These are phyloP conservation scores for Chaetomium sp. DNA, from an alignment of 2,329 filamentous ascomycete genomes.

Conservation along the genomic window DNA sequence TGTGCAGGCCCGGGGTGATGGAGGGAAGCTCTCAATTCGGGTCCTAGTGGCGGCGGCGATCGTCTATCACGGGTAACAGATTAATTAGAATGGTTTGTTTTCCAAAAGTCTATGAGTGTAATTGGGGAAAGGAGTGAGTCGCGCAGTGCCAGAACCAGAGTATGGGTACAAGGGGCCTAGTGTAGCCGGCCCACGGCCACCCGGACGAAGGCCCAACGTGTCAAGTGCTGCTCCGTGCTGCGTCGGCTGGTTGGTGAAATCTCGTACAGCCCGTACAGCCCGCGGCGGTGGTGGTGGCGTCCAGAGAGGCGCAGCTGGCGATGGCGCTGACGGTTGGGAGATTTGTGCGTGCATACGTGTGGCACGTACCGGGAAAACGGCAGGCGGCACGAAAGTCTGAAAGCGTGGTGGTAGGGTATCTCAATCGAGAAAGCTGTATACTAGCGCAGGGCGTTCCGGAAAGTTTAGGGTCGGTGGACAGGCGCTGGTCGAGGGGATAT, in stretches of 20 bases:
- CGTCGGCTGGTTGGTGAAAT: background rate
- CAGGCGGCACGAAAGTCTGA: background rate
- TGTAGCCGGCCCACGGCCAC: background rate
- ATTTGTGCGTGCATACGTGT: conserved; percentile 18
- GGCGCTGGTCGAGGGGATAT: background rate
- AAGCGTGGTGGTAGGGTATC: conserved; percentile 1
- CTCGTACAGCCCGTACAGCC: conserved; percentile 11
- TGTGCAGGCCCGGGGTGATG: background rate
- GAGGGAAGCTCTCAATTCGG: background rate
- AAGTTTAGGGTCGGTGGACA: background rate
- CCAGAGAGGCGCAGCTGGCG: conserved; percentile 11
- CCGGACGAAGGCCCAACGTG: background rate
- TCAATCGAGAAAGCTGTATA: conserved; percentile 14
- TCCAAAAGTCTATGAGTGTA: conserved; percentile 6
- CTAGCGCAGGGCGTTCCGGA: conserved; percentile 13
- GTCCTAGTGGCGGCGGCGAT: conserved; percentile 24
- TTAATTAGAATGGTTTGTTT: conserved; percentile 18
- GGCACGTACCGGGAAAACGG: conserved; percentile 21
- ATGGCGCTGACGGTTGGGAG: background rate
- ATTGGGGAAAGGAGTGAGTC: conserved; percentile 2
- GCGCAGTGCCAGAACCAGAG: conserved; percentile 24
- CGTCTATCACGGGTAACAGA: conserved; percentile 23
- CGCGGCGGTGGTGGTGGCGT: conserved; percentile 12
- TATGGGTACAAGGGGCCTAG: conserved; percentile 11
- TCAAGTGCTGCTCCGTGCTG: background rate